Evolutionary conservation across 169 alveolate species (phyloP), one percentile per base, ranked within the genome.

Genomic region (Plasmodium reichenowi): DNA sequence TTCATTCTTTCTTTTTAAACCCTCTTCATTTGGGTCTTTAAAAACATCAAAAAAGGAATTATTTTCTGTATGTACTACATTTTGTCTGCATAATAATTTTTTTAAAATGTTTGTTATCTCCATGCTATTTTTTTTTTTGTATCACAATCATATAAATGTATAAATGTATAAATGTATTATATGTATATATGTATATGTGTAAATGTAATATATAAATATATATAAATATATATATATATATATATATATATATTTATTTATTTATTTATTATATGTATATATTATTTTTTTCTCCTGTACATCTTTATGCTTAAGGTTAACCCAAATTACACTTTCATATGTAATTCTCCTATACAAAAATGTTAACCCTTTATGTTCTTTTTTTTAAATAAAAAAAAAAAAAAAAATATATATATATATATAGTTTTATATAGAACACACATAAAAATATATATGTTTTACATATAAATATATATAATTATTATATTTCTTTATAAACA

Each of bases 91-190:
- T 17, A 72, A 48, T 85, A 72, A 32, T 48, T 20, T 83, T 12
- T 83, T 72, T 2, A 83, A 68, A 38, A 62, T 8, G 15, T 72
- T 72, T 7, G 74, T 24, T 56, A 83, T 50, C 83, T 83, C 91
- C 91, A 83, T 83, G 59, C 43, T 83, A 83, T 62, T 8, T 62
- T 3, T 62, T 54, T 0, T 0, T 7, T 10, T 10, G 47, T 38
- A 38, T 38, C 47, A 3, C 10, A 38, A 1, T 5, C 47, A 38
- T 38, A 7, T 38, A 38, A 38, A 38, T 32, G 0, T 5, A 32
- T 32, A 4, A 32, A 32, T 38, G 47, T 0, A 38, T 38, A 38
- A 32, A 32, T 24, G 29, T 24, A 24, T 24, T 24, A 63, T 12
- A 58, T 58, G 29, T 17, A 47, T 68, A 68, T n/a, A 43, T 68